Evolutionary conservation across 2,329 filamentous ascomycete genomes (phyloP), one percentile per base, ranked within the genome.

Genomic region (Thielaviopsis euricoi): DNA sequence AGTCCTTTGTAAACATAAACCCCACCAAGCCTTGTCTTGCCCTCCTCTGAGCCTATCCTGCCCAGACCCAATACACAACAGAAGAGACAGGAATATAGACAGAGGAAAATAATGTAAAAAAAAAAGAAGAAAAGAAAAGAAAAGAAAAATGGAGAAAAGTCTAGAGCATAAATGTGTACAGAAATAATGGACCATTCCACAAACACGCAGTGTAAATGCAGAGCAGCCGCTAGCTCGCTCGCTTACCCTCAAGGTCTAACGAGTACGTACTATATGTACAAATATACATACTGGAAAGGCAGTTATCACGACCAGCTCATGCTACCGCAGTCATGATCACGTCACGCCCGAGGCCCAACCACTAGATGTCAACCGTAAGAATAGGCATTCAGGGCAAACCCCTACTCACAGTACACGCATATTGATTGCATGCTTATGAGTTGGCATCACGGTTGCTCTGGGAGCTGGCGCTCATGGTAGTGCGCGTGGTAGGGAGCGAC

Each of bases 401-500:
- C 15, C 17, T 7, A 19, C 33, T 19, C 33, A 53, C 6, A 52
- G 17, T 17, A 46, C 29, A 26, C 17, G n/a, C 10, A 26, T 33
- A 9, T 13, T 50, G 29, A 9, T 13, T 50, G 29, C 17, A 17
- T 33, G 26, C 46, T 64, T 62, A 71, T 52, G 67, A 68, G 58
- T 91, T 90, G 61, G 89, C 85, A 70, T 97, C 91, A 66, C 87
- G 81, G 78, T 84, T 89, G 74, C 90, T 96, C 73, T 90, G 85
- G 63, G 87, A 85, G 75, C 90, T 96, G 23, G 91, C 89, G 70
- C 90, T 96, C 73, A 94, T 86, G 1, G 81, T 81, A 51, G 81
- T 74, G 37, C 66, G 63, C 65, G 85, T 76, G 2, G 85, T 89
- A 46, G 90, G 81, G 56, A 86, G 72, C 21, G 80, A 75, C 66